Conservation (phyloP, 148 eudicot genomes). For the Beta vulgaris region DNA sequence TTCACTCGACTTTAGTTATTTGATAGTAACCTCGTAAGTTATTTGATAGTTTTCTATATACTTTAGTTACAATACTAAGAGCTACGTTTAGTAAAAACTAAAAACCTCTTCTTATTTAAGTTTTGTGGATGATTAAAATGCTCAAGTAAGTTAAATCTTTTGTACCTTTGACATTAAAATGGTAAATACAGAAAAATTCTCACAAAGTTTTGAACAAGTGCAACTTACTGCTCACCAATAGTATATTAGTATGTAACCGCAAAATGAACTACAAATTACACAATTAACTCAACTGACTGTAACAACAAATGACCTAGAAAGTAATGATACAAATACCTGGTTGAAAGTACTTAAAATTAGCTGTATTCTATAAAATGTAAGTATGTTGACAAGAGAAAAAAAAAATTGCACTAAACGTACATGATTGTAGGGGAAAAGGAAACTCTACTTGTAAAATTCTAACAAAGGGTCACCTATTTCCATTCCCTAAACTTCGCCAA, state of each 20-base stretch:
- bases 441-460: conserved; percentile 13
- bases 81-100: too few species aligned
- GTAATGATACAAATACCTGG: neutral
- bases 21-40: too few species aligned
- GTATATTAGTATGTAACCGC: neutral
- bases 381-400: conserved; percentile 15
- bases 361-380: conserved; percentile 16
- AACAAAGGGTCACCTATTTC: conserved; percentile 15
- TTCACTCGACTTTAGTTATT: too few species aligned
- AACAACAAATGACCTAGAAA: neutral
- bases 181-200: too few species aligned
- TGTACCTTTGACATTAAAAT: neutral
- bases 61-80: too few species aligned
- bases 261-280: neutral
- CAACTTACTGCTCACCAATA: neutral
- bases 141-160: too few species aligned
- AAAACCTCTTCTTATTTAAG: too few species aligned
- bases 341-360: conserved; percentile 14
- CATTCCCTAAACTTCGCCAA: conserved; percentile 14
- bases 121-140: too few species aligned
- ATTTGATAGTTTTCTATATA: too few species aligned
- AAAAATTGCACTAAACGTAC: conserved; percentile 5
- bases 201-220: neutral
- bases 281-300: neutral
- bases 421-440: neutral